Percentiles rank a stretch among this genome's conserved stretches.
phyloP scores from a whole-genome alignment of 768 basidiomycete genomes.

The Leucosporidium creatinivorum region DNA sequence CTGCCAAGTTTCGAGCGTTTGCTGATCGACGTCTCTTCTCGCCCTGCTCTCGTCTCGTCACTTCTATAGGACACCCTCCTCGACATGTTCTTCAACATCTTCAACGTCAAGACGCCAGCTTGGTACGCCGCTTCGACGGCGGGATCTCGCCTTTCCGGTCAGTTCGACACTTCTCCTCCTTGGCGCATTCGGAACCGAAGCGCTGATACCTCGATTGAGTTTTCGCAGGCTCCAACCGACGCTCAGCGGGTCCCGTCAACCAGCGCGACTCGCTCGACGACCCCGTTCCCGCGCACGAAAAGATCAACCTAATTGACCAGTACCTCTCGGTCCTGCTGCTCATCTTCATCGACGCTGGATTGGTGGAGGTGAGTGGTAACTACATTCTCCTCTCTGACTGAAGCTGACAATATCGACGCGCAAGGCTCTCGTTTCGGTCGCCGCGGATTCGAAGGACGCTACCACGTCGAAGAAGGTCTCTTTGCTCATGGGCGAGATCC shows the following conservation, averaged over 20 bases:
- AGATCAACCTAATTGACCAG: conserved; percentile 80
- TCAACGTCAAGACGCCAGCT: conserved; percentile 83
- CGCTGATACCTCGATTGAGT: no score
- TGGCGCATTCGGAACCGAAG: background rate
- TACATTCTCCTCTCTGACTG: background rate
- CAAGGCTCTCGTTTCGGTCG: conserved; percentile 75
- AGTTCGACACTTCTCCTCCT: background rate
- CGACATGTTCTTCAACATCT: conserved; percentile 86
- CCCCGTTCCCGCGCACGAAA: conserved; percentile 43
- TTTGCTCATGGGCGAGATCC: conserved; percentile 78
- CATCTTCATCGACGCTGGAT: conserved; percentile 75
- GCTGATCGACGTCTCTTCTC: no score
- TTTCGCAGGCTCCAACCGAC: no score
- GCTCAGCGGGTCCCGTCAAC: background rate
- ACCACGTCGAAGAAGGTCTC: conserved; percentile 61
- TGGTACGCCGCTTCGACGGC: conserved; percentile 92
- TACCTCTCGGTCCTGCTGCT: conserved; percentile 78
- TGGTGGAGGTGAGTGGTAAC: conserved; percentile 63
- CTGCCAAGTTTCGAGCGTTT: no score
- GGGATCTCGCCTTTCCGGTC: conserved; percentile 57
- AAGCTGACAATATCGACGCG: background rate
- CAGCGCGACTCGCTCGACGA: background rate
- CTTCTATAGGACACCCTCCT: conserved; percentile 72
- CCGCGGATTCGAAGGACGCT: conserved; percentile 59
- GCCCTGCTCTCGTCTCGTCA: background rate